Evolutionary conservation across 192 early-diverging fungal genomes (phyloP).

Genomic region (Helicostylum pulchrum): DNA sequence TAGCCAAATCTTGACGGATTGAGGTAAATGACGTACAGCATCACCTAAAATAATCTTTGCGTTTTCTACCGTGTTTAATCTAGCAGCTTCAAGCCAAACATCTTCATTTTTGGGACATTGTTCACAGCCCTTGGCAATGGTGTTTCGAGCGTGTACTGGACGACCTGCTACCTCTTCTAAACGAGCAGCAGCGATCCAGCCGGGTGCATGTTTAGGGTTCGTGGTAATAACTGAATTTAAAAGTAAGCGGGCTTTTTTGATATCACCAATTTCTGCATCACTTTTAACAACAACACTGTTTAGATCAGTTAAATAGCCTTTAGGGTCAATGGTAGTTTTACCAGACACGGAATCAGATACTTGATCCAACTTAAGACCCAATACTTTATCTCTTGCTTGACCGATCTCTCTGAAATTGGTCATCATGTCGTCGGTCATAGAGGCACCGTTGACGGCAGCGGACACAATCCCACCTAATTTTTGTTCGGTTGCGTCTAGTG

Average conservation of each 20-base stretch:
- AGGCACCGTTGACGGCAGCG: conserved; percentile 27
- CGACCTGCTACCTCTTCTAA: conserved; percentile 93
- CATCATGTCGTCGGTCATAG: conserved; percentile 48
- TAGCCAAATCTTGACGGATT: conserved; percentile 92
- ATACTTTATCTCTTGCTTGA: conserved; percentile 86
- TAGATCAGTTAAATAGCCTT: conserved; percentile 94
- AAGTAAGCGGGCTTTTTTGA: conserved; percentile 86
- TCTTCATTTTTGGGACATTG: conserved; percentile 94
- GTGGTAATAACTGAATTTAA: conserved; percentile 88
- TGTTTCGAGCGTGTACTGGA: conserved; percentile 71
- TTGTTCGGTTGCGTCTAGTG: conserved; percentile 62
- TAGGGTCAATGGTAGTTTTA: conserved; percentile 88
- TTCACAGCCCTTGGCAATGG: conserved; percentile 90
- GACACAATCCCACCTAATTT: conserved; percentile 62
- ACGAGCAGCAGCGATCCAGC: conserved; percentile 97
- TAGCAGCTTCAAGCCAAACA: conserved; percentile 94
- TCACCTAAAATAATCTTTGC: conserved; percentile 90
- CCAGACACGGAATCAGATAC: conserved; percentile 85
- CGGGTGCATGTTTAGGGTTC: conserved; percentile 94
- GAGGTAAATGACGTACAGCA: conserved; percentile 85
- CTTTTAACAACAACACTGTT: conserved; percentile 77
- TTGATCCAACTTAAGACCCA: conserved; percentile 89
- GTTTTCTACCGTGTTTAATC: conserved; percentile 78
- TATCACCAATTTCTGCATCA: conserved; percentile 81
- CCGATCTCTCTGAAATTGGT: conserved; percentile 92